Percentiles rank a stretch among this genome's conserved stretches.
phyloP scores from a whole-genome alignment of 2,329 filamentous ascomycete species.

The Tolypocladium amazonense region DNA sequence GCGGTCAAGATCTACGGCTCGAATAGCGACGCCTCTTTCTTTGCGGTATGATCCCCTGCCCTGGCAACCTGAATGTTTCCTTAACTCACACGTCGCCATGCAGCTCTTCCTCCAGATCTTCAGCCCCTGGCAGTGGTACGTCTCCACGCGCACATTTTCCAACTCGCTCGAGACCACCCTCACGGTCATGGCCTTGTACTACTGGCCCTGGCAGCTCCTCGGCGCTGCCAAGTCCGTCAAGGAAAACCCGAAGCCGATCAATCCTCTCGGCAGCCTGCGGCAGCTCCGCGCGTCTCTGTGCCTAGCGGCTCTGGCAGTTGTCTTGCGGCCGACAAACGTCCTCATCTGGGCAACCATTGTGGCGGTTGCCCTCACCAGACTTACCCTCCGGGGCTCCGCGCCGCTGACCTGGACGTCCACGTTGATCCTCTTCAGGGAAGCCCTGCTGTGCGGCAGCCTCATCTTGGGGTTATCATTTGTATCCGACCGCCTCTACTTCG shows the following conservation, averaged over 20 bases:
- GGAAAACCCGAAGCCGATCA: conserved; percentile 23
- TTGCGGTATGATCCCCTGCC: conserved; percentile 42
- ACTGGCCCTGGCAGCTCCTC: conserved; percentile 78
- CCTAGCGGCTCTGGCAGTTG: conserved; percentile 70
- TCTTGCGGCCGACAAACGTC: conserved; percentile 81
- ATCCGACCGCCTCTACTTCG: conserved; percentile 72
- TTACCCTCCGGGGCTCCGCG: conserved; percentile 23
- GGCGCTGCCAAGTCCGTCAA: conserved; percentile 27
- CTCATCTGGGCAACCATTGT: conserved; percentile 71
- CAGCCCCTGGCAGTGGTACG: conserved; percentile 86
- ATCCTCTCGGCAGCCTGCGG: conserved; percentile 14
- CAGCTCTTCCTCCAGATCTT: conserved; percentile 26
- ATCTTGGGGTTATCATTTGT: conserved; percentile 53
- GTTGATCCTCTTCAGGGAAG: conserved; percentile 50
- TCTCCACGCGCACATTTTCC: conserved; percentile 83
- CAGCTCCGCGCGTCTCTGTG: conserved; percentile 49
- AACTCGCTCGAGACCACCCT: conserved; percentile 89
- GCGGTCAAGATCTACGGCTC: conserved; percentile 62
- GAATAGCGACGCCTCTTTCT: conserved; percentile 52
- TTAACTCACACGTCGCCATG: neutral
- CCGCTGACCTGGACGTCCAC: conserved; percentile 32
- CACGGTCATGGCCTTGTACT: conserved; percentile 66
- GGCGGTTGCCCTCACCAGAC: conserved; percentile 30
- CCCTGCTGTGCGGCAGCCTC: conserved; percentile 48
- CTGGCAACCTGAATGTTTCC: neutral